Base-by-base conservation (phyloP, 2,329 filamentous ascomycete species). In the Apiospora phragmitis region DNA sequence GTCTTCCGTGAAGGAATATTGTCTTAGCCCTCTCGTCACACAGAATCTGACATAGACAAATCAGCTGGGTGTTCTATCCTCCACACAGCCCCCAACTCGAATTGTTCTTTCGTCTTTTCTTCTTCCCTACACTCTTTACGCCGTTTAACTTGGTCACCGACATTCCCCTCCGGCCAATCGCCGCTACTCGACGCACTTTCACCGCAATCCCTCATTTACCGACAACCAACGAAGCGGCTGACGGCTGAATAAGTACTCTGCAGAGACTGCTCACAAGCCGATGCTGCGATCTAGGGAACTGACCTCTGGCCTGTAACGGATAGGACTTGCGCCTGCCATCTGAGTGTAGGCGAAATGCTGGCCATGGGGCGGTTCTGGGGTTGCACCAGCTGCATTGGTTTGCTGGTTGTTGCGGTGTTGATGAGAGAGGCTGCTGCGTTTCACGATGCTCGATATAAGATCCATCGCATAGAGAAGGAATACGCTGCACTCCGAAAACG, bases 381-480 rank as follows among this genome's bases (percentile, higher is more conserved):
- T 21, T 45, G 65, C 65, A 35, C 65, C 38, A 67, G 65, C 38
- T 67, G 65, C 38, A 45, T 67, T 45, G 41, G 41, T 35, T 47
- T 77, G 6, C 42, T 75, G 21, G 70, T 69, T 41, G 49, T 75
- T 41, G 70, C 71, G 45, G 55, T 74, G 29, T 69, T 75, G 35
- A 68, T 70, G 59, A 66, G 70, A n/a, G 41, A 69, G 4, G 66
- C 69, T 26, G 65, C 24, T 11, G 73, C 73, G 26, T 51, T 32
- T 11, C 47, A 65, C 42, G 70, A 75, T 32, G 68, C 72, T 12
- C 55, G 68, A 69, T 76, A 77, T 26, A 71, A 76, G 51, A 73
- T 78, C 21, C 75, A 74, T 41, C 74, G 70, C 66, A 47, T 79
- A 14, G 71, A 76, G 35, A 80, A 79, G 72, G 72, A 73, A 32